Percentiles rank a stretch among this genome's conserved stretches.
These are phyloP conservation scores for Malania oleifera DNA, from an alignment of 164 flowering plant genomes.

Conservation along the genomic window DNA sequence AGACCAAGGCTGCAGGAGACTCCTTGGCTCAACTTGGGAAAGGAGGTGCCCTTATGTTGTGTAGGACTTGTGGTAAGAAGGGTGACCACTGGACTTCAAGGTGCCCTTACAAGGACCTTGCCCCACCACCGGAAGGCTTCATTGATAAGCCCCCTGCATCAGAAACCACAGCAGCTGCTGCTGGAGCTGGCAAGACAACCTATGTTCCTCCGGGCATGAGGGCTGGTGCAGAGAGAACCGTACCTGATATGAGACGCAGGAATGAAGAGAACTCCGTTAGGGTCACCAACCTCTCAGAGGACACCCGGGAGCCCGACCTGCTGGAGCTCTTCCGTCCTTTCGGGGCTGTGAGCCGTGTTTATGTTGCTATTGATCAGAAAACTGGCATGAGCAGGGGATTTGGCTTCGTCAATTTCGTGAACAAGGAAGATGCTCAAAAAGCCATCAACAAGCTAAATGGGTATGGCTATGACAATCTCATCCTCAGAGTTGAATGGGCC, in stretches of 20 bases:
- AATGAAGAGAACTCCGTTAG: constrained; percentile 57
- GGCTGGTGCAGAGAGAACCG: constrained; percentile 29
- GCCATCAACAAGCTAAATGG: constrained; percentile 70
- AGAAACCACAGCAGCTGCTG: constrained; percentile 26
- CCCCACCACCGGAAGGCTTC: constrained; percentile 36
- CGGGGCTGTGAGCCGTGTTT: constrained; percentile 46
- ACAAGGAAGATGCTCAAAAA: constrained; percentile 55
- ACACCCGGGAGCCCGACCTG: constrained; percentile 56
- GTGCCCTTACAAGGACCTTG: constrained; percentile 77
- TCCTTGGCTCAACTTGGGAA: constrained; percentile 43
- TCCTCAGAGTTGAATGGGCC: constrained; percentile 68
- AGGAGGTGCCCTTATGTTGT: constrained; percentile 81
- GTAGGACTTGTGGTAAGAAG: constrained; percentile 78
- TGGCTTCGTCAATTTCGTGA: constrained; percentile 51
- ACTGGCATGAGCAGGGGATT: constrained; percentile 50
- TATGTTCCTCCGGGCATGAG: constrained; percentile 54
- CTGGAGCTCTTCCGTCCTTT: constrained; percentile 53
- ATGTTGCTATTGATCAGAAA: constrained; percentile 45
- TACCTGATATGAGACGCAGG: constrained; percentile 45
- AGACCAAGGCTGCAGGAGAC: constrained; percentile 53
- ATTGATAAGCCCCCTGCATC: constrained; percentile 45
- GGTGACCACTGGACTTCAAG: constrained; percentile 82
- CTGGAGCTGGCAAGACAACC: constrained; percentile 34
- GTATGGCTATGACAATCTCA: constrained; percentile 76
- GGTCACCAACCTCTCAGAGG: constrained; percentile 55